A percentile compares a stretch with the other conserved stretches of the same genome.
Conservation (phyloP, 2,329 filamentous ascomycete genomes). For the Madurella fahalii region DNA sequence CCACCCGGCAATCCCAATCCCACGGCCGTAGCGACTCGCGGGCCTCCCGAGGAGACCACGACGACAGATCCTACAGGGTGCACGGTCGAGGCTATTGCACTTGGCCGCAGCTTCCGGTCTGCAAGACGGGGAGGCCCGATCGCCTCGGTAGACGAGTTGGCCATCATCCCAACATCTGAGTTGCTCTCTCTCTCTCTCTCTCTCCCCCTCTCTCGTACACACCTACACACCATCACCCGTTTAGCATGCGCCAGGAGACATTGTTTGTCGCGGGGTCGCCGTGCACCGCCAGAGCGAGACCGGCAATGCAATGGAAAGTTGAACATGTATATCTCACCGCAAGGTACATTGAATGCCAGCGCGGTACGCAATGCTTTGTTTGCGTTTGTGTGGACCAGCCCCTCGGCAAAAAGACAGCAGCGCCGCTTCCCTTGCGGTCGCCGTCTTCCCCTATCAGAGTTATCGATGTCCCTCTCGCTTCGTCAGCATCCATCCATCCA, state of each 20-base stretch:
- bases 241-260: no score
- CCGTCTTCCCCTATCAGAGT: not conserved
- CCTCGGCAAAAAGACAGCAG: not conserved
- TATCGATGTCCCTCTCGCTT: not conserved
- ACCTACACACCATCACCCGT: no score
- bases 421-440: not conserved
- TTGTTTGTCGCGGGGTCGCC: not conserved
- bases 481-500: not conserved
- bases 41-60: not conserved
- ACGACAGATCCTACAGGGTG: not conserved
- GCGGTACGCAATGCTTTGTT: not conserved
- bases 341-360: not conserved
- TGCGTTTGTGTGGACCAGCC: not conserved
- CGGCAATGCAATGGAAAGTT: not conserved
- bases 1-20: not conserved
- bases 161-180: not conserved
- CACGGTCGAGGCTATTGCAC: not conserved
- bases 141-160: not conserved
- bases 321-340: not conserved
- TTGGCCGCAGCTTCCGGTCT: not conserved
- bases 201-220: no score
- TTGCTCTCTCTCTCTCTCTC: no score
- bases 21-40: not conserved
- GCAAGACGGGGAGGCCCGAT: slow-evolving; percentile 3
- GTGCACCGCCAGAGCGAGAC: not conserved